Evolutionary conservation across 2,329 filamentous ascomycete genomes (phyloP), one percentile per base, ranked within the genome.

Genomic region (Xenosphaeropsis pyriputrescens): DNA sequence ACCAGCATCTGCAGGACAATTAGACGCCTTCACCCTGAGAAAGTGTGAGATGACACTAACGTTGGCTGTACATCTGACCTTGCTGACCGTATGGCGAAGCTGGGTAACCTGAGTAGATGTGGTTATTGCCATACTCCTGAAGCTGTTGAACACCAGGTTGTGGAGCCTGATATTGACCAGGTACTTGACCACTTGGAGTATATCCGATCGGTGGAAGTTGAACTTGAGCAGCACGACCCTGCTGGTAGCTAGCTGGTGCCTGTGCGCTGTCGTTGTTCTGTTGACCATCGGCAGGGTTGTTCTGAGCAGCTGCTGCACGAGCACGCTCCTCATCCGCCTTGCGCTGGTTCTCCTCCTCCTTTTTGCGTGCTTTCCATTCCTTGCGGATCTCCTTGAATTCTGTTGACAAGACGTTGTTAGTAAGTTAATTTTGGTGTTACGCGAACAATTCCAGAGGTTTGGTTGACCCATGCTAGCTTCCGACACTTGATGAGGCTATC

Each of bases 311-410:
- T 32, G 66, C 66, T 22, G 77, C 78, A 40, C 88, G 82, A 44
- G 78, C 71, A 46, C 79, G 72, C 55, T 95, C 88, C 46, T 96
- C 89, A 8, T 88, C 85, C 11, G 81, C 82, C 67, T 95, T 95
- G 54, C 88, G 83, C 50, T 76, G 71, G 37, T 79, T 79, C 47
- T 96, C 89, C 51, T 96, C 89, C 58, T 96, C 91, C 84, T 98
- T 98, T 75, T 96, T 96, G 54, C 91, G 85, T 30, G 85, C 84
- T 66, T 96, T 98, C 91, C 91, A 98, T 56, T 96, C 89, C 57
- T 96, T 96, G 45, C 91, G 83, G 43, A 96, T 95, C 55, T 98
- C 91, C 58, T 98, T 98, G 65, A 98, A 96, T 60, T 96, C 91
- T 96, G 54, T 47, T 52, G 42, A 39, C 40, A 43, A 26, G 22